These are phyloP conservation scores for Candida anglica DNA, from an alignment of 805 yeast genomes.

Conservation along the genomic window DNA sequence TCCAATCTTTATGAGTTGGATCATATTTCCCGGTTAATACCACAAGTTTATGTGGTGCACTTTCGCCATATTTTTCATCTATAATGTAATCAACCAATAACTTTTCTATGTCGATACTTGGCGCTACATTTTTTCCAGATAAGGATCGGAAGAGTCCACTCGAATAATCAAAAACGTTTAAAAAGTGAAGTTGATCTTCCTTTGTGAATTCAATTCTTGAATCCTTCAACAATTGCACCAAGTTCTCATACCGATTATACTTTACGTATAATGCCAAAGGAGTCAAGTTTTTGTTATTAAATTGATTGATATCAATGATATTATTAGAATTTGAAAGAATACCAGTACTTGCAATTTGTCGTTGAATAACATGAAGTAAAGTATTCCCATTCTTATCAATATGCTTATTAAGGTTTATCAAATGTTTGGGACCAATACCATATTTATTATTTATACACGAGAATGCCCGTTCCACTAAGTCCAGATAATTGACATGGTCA, in stretches of 20 bases:
- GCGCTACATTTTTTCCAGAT: not conserved
- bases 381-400: constrained; percentile 73
- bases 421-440: constrained; percentile 25
- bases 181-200: constrained; percentile 31
- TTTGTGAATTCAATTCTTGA: constrained; percentile 35
- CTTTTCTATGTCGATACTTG: not conserved
- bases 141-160: constrained; percentile 3
- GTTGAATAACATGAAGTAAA: constrained; percentile 64
- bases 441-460: constrained; percentile 37
- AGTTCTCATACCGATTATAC: constrained; percentile 61
- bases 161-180: constrained; percentile 36
- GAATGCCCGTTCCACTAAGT: constrained; percentile 45
- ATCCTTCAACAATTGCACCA: constrained; percentile 47
- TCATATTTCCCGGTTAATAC: constrained; percentile 36
- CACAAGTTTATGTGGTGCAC: constrained; percentile 8
- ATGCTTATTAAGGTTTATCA: constrained; percentile 55
- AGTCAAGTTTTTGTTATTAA: constrained; percentile 55
- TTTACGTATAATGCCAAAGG: constrained; percentile 72
- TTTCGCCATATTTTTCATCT: too few relatives aligned
- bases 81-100: not conserved
- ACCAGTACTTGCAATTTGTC: constrained; percentile 34
- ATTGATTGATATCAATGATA: constrained; percentile 48
- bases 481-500: constrained; percentile 63
- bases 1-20: constrained; percentile 27
- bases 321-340: constrained; percentile 18